Evolutionary conservation across 176 grass and related monocot species (phyloP), one percentile per base, ranked within the genome.

Genomic region (Aegilops speltoides): DNA sequence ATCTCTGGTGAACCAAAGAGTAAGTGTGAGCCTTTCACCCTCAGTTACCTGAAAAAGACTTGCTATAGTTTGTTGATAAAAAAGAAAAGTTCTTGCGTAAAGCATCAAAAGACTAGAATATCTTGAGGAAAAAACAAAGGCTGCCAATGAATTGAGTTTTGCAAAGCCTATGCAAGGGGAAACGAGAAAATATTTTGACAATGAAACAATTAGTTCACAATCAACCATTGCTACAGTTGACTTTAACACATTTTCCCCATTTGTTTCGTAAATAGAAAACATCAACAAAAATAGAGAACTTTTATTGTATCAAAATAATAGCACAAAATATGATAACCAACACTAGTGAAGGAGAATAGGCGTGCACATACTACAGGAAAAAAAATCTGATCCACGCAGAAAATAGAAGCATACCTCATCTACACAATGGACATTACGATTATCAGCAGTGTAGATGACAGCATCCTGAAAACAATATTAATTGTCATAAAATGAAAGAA

Each of bases 1-100:
- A 38, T 95, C 82, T 69, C 93, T 94, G 28, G 91, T 95, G 78
- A 98, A 95, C 93, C 93, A 98, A 83, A 98, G 83, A 72, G 93
- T 94, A 66, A 98, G 87, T 40, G 96, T 94, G 24, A 98, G 88
- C 82, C 96, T 95, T 95, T 98, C 96, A 79, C 93, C 96, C 87
- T 94, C 96, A 33, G 76, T 92, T 54, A 98, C 89, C 96, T 98
- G 88, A 67, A 74, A 86, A 81, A 45, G 43, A 50, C 31, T 75
- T 57, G 81, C 25, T 89, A 64, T 43, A 77, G 19, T 83, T 60
- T 88, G 77, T 84, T 23, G 33, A 80, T 84, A 74, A 86, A 67
- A 57, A 60, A 54, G 19, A 33, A 77, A 60, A 81, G 8, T 76
- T 26, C 54, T 73, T 50, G 3, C 2, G 3, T 33, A 20, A 69